Evolutionary conservation across 257 asterid species (phyloP), one percentile per base, ranked within the genome.

Genomic region (Mentha longifolia): DNA sequence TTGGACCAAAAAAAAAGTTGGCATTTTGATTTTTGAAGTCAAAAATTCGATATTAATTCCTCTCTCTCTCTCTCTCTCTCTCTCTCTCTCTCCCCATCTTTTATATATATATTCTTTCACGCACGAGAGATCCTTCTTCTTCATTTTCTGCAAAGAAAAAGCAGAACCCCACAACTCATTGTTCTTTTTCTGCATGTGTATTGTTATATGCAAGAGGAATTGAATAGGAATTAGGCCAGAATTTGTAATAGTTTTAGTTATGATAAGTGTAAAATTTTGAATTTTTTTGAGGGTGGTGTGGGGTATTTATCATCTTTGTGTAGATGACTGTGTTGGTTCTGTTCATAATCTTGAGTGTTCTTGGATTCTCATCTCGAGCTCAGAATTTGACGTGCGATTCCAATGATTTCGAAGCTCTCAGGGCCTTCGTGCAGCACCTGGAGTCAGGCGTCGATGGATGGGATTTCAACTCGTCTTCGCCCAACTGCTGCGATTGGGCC

Each of bases 401-500:
- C 5, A 52, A 72, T 70, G 97, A 92, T 83, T 61, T 79, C 58
- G 74, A 25, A 67, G 84, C 89, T 19, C 63, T 92, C 46, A 73
- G 67, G 79, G 82, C 43, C 73, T 89, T 92, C 65, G 66, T 46
- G 46, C 67, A 39, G 16, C 77, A 37, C 56, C 75, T 92, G 64
- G 92, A 85, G 13, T 59, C 80, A 0, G 71, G 70, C 41, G 11
- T 79, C 64, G 84, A 74, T 28, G 88, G 84, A 1, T 87, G 97
- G 97, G 82, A 64, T 52, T 33, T 60, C 47, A 51, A 22, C 41
- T 78, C 89, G 13, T 68, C 87, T 33, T 76, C 87, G 15, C 47
- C 82, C 52, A 82, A 78, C 62, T 92, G 96, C 80, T 91, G 96
- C 61, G 70, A 30, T 20, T 92, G 92, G 95, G 65, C 47, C 1